Base-by-base conservation (phyloP, 768 basidiomycete species). In the Tylopilus felleus region DNA sequence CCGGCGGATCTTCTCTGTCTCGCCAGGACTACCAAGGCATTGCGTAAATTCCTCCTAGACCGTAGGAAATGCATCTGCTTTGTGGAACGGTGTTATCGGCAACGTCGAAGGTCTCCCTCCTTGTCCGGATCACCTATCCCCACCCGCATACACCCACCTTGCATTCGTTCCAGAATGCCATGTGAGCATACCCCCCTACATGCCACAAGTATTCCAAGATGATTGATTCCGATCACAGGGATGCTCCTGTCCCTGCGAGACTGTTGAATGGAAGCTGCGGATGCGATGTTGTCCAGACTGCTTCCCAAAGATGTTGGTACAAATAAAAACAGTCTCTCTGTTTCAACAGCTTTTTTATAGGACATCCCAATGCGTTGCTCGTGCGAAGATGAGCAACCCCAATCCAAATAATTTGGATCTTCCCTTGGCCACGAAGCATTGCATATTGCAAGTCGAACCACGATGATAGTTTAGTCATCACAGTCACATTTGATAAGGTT, bases 1-100 rank as follows among this genome's bases (percentile, higher is more conserved):
- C 72, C 74, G 0, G 25, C 65, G 7, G 69, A 74, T 47, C 52
- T 74, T 9, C 64, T 74, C 21, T 54, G 67, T 25, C 63, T 75
- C 5, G 40, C 67, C n/a, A 62, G 71, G 28, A 63, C 63, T 19
- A 65, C 62, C 9, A 72, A 73, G 36, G 62, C 51, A 4, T 61
- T 74, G 9, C 64, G 71, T 21, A 28, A 31, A 8, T 60, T 71
- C 13, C 55, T 74, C 2, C 57, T 69, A 21, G 57, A 58, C 28
- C 65, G 55, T 31, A 35, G 51, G 5, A 53, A 42, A 27, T n/a
- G 53, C 61, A 2, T 50, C 45, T n/a, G 44, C 52, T 0, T 41
- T 71, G 38, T 75, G 74, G 73, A 61, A 63, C 36, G 45, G 39
- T 12, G 62, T 57, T 9, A 62, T 69, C 19, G 27, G 23, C 10